These are phyloP conservation scores for Nectriaceae sp. DNA, from an alignment of 2,329 filamentous ascomycete species.

Conservation along the genomic window DNA sequence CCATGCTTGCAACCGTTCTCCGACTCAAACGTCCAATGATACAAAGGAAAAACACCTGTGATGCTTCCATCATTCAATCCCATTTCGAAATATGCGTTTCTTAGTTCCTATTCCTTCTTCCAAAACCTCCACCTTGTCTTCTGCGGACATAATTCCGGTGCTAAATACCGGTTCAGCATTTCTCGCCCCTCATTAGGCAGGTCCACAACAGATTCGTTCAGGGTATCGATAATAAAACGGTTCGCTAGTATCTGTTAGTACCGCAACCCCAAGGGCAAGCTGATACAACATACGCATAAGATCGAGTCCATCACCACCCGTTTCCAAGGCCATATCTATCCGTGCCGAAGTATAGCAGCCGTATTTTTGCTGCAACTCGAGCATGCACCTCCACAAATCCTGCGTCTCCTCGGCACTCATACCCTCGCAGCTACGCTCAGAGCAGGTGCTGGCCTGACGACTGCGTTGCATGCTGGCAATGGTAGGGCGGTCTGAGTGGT, in stretches of 20 bases:
- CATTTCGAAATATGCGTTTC: neutral
- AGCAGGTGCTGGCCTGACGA: conserved; percentile 30
- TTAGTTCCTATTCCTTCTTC: conserved; percentile 24
- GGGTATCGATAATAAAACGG: conserved; percentile 43
- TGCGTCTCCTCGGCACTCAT: conserved; percentile 41
- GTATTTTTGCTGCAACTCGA: conserved; percentile 48
- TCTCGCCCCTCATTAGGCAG: conserved; percentile 39
- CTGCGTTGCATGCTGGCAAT: conserved; percentile 12
- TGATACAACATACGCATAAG: conserved; percentile 50
- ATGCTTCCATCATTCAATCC: neutral
- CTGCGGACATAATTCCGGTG: conserved; percentile 11
- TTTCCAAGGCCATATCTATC: conserved; percentile 48
- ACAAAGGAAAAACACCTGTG: neutral
- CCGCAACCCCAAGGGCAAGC: neutral
- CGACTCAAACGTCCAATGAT: neutral
- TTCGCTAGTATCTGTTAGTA: conserved; percentile 30
- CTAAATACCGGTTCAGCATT: conserved; percentile 34
- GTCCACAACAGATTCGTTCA: conserved; percentile 40
- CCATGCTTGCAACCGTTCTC: neutral
- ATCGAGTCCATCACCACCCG: conserved; percentile 39
- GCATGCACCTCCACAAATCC: conserved; percentile 50
- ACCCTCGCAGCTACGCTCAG: conserved; percentile 32
- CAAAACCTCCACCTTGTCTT: conserved; percentile 32
- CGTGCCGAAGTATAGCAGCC: conserved; percentile 52
- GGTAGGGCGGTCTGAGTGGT: conserved; percentile 5